A percentile compares a stretch with the other conserved stretches of the same genome.
phyloP scores from a whole-genome alignment of 352 stramenopile genomes.

The Hyaloperonospora arabidopsidis region DNA sequence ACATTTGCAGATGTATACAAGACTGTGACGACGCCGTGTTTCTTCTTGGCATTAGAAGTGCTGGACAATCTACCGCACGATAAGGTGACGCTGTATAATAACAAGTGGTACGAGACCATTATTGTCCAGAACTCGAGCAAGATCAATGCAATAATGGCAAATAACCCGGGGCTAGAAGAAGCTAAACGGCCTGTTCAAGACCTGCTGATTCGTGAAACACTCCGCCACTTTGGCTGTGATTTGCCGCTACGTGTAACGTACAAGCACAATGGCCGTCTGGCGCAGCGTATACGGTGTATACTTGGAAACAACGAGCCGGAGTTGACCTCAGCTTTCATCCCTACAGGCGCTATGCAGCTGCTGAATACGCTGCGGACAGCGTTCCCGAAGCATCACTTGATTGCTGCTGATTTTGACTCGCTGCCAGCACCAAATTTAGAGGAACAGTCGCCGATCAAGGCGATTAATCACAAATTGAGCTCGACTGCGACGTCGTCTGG shows the following conservation, averaged over 20 bases:
- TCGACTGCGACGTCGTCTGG: constrained; percentile 57
- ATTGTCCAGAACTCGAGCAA: constrained; percentile 31
- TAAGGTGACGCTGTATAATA: constrained; percentile 72
- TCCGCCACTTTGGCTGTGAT: constrained; percentile 66
- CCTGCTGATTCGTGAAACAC: constrained; percentile 63
- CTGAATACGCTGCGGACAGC: constrained; percentile 67
- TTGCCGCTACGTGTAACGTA: constrained; percentile 58
- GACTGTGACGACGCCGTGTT: constrained; percentile 47
- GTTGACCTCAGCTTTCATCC: constrained; percentile 76
- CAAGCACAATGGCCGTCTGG: constrained; percentile 47
- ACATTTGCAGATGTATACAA: constrained; percentile 59
- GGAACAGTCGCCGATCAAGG: constrained; percentile 37
- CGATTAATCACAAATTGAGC: constrained; percentile 55
- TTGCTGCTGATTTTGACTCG: constrained; percentile 85
- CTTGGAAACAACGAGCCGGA: constrained; percentile 42
- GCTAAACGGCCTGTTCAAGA: constrained; percentile 46
- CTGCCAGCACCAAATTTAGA: constrained; percentile 67
- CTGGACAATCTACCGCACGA: constrained; percentile 89
- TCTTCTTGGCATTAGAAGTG: constrained; percentile 84
- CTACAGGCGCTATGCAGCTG: constrained; percentile 82
- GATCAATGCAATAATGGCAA: background rate
- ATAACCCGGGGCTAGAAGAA: constrained; percentile 34
- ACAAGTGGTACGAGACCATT: constrained; percentile 73
- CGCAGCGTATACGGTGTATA: constrained; percentile 40
- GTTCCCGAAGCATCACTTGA: constrained; percentile 82